Evolutionary conservation across 2,329 filamentous ascomycete species (phyloP).

Genomic region (Madurella mycetomatis): DNA sequence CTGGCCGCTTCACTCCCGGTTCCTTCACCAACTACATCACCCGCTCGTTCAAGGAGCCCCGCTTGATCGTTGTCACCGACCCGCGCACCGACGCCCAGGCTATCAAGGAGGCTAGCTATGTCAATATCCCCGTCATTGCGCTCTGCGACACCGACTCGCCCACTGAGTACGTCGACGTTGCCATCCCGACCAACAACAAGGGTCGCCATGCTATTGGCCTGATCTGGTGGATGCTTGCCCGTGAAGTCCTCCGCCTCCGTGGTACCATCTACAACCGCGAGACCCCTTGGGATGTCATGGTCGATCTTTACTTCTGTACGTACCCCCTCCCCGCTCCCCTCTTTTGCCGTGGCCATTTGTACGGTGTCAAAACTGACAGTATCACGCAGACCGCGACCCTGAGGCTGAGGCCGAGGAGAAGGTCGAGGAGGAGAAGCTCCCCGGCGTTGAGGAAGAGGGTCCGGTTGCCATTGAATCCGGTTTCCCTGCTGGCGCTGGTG

Average conservation of each 20-base stretch:
- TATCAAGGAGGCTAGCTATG: constrained; percentile 99
- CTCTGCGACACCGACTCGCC: constrained; percentile 99
- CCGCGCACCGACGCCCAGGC: constrained; percentile 99
- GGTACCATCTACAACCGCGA: constrained; percentile 95
- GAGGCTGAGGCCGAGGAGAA: constrained; percentile 99
- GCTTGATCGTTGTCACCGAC: constrained; percentile 98
- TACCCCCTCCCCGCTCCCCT: no score
- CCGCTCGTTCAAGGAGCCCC: constrained; percentile 99
- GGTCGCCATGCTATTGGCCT: constrained; percentile 98
- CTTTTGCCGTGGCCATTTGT: neutral
- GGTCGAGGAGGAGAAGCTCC: constrained; percentile 85
- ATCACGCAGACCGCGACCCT: constrained; percentile 78
- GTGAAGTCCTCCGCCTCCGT: constrained; percentile 98
- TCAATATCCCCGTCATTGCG: constrained; percentile 99
- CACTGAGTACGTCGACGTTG: constrained; percentile 99
- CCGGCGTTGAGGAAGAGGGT: constrained; percentile 80
- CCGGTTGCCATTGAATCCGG: constrained; percentile 72
- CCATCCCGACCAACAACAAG: constrained; percentile 99
- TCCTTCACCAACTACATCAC: constrained; percentile 99
- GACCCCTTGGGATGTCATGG: constrained; percentile 98
- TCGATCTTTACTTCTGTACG: constrained; percentile 98
- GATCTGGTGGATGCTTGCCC: constrained; percentile 99
- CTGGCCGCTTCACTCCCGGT: constrained; percentile 99
- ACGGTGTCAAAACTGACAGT: constrained; percentile 20
- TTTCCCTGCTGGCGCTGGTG: constrained; percentile 58